Evolutionary conservation across 179 eudicot genomes (phyloP), one percentile per base, ranked within the genome.

Genomic region (Silene coronaria): DNA sequence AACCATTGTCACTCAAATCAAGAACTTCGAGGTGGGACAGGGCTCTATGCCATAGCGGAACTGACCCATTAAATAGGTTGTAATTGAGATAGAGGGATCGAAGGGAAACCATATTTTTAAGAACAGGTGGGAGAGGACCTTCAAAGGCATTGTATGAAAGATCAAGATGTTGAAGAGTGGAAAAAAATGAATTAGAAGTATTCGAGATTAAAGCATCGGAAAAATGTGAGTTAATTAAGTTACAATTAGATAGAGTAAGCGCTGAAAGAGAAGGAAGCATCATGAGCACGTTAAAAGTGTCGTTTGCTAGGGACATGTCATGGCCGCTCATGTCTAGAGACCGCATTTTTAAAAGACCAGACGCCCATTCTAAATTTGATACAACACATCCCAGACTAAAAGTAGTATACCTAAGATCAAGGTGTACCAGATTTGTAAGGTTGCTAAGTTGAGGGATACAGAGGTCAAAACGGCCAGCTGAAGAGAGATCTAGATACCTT

Each of bases 71-170:
- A 0, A 62, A 62, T 0, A 0, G 2, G 62, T 51, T 75, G 3
- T 0, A 0, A 7, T 21, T 1, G 19, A 75, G 65, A 38, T 42
- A 38, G 1, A 74, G 34, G 34, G 13, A 46, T 5, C 32, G 58
- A 26, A 75, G 71, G 63, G 77, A 64, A 58, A 34, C 11, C 57
- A 64, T 57, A 8, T 75, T 27, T 75, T 57, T 11, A 19, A 75
- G 0, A 12, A 63, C 14, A 3, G 38, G 14, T 16, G 67, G 67
- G 4, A 63, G 14, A 2, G 67, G 8, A 36, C 38, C 67, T 63
- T 0, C 19, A 14, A 63, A 27, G 38, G 28, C 0, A 36, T 63
- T 63, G 2, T 0, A 0, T 5, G 21, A 14, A 63, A 63, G 67
- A 63, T 63, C 67, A 63, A 63, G 67, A 36, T 28, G 38, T 27